Percentiles rank a stretch among this genome's conserved stretches.
phyloP scores from a whole-genome alignment of 2,329 filamentous ascomycete species.

The Parascedosporium putredinis region DNA sequence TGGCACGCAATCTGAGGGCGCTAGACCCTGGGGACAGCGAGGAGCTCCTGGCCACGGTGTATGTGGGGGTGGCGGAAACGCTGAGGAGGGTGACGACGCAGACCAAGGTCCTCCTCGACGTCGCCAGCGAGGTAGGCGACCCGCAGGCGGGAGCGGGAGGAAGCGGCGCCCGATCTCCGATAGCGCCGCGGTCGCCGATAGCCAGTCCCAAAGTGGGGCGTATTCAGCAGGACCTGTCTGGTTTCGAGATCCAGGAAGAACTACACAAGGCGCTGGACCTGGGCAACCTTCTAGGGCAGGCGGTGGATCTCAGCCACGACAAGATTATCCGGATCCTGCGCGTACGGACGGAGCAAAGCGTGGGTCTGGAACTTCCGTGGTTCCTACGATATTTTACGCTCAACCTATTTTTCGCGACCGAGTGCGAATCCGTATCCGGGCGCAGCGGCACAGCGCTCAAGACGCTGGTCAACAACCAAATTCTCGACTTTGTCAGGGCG shows the following conservation, averaged over 20 bases:
- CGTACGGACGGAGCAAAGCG: slow-evolving; percentile 65
- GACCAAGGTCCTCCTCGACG: slow-evolving; percentile 88
- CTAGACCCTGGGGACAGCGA: slow-evolving; percentile 80
- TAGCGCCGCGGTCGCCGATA: slow-evolving; percentile 39
- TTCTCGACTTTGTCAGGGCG: slow-evolving; percentile 65
- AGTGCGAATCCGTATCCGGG: slow-evolving; percentile 77
- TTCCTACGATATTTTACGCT: slow-evolving; percentile 77
- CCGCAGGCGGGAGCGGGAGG: slow-evolving; percentile 15
- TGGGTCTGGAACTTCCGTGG: slow-evolving; percentile 52
- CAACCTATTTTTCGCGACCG: slow-evolving; percentile 73
- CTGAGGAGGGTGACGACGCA: slow-evolving; percentile 78
- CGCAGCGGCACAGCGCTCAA: slow-evolving; percentile 67
- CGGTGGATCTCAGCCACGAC: slow-evolving; percentile 71
- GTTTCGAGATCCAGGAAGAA: slow-evolving; percentile 56
- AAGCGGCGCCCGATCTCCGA: slow-evolving; percentile 37
- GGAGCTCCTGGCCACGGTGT: slow-evolving; percentile 69
- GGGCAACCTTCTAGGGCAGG: slow-evolving; percentile 66
- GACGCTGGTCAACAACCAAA: slow-evolving; percentile 70
- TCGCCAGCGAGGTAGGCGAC: slow-evolving; percentile 61
- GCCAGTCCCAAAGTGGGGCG: slow-evolving; percentile 36
- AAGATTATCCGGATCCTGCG: slow-evolving; percentile 66
- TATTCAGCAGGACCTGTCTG: slow-evolving; percentile 18
- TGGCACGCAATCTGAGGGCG: slow-evolving; percentile 78
- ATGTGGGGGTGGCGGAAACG: slow-evolving; percentile 79
- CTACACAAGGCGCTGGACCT: slow-evolving; percentile 68